Conservation (phyloP, 1,284 basidiomycete genomes). For the Ceratobasidium sp. region DNA sequence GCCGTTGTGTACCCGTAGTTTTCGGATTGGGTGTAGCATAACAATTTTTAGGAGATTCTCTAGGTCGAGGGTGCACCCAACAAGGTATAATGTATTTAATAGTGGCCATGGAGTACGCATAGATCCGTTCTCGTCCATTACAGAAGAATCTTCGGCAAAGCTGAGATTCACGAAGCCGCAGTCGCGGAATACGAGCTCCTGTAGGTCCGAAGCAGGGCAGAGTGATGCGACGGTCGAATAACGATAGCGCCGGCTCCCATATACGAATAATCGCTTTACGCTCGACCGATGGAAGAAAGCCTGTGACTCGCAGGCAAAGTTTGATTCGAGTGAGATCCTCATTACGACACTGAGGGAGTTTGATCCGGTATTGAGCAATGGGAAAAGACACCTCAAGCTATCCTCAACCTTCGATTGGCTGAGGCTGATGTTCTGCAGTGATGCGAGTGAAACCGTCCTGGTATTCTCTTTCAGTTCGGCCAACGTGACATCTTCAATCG, state of each 20-base stretch:
- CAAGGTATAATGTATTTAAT: constrained; percentile 2
- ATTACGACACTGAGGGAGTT: neutral
- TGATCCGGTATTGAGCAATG: neutral
- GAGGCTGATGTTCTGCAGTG: neutral
- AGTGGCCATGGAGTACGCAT: neutral
- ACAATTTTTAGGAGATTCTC: neutral
- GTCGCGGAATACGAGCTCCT: neutral
- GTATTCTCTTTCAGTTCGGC: neutral
- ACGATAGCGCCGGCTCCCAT: neutral
- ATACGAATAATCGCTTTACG: neutral
- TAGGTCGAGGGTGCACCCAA: neutral
- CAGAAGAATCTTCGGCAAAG: neutral
- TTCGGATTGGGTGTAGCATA: neutral
- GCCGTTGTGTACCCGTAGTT: neutral
- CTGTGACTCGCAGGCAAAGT: neutral
- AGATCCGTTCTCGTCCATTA: neutral
- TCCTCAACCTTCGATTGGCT: neutral
- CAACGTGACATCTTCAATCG: neutral
- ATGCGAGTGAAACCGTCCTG: neutral
- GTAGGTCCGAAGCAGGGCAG: neutral
- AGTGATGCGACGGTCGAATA: neutral
- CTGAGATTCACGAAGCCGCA: neutral
- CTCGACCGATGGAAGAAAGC: constrained; percentile 2
- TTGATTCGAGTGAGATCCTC: neutral
- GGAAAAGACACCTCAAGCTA: neutral